Evolutionary conservation across 495 filamentous ascomycete genomes (phyloP).

Genomic region (Neurospora sp.): DNA sequence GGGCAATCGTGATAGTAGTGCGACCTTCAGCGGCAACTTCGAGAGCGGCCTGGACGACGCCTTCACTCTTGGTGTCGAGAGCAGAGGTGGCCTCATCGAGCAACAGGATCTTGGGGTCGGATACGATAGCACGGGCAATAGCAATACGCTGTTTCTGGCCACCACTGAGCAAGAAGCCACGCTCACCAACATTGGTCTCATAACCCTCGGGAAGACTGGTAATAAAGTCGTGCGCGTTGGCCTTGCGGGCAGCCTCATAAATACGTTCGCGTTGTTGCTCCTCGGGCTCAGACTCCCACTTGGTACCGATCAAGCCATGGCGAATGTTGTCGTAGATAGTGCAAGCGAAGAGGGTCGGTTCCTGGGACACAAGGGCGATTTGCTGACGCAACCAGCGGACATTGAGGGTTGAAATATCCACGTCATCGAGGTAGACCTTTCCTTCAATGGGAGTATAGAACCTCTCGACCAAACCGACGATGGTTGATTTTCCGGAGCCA

Average conservation of each 20-base stretch:
- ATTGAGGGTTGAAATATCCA: slow-evolving; percentile 72
- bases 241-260: slow-evolving; percentile 72
- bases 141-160: slow-evolving; percentile 94
- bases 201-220: slow-evolving; percentile 75
- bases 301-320: slow-evolving; percentile 80
- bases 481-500: no score
- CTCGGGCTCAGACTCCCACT: slow-evolving; percentile 52
- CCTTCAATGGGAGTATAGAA: slow-evolving; percentile 88
- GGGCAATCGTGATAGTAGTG: slow-evolving; percentile 93
- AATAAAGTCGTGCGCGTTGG: slow-evolving; percentile 92
- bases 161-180: slow-evolving; percentile 83
- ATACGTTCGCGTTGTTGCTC: slow-evolving; percentile 62
- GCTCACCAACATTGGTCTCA: slow-evolving; percentile 89
- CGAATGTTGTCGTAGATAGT: slow-evolving; percentile 82
- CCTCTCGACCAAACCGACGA: slow-evolving; percentile 82
- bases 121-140: slow-evolving; percentile 79
- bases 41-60: slow-evolving; percentile 86
- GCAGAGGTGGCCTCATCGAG: slow-evolving; percentile 93
- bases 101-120: slow-evolving; percentile 85
- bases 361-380: slow-evolving; percentile 76
- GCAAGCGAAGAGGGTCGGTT: slow-evolving; percentile 74
- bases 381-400: slow-evolving; percentile 86
- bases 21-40: slow-evolving; percentile 81
- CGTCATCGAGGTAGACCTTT: slow-evolving; percentile 69
- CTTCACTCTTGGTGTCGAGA: slow-evolving; percentile 92